These are phyloP conservation scores for Rhododendron vialii DNA, from an alignment of 148 eudicot species.

Conservation along the genomic window DNA sequence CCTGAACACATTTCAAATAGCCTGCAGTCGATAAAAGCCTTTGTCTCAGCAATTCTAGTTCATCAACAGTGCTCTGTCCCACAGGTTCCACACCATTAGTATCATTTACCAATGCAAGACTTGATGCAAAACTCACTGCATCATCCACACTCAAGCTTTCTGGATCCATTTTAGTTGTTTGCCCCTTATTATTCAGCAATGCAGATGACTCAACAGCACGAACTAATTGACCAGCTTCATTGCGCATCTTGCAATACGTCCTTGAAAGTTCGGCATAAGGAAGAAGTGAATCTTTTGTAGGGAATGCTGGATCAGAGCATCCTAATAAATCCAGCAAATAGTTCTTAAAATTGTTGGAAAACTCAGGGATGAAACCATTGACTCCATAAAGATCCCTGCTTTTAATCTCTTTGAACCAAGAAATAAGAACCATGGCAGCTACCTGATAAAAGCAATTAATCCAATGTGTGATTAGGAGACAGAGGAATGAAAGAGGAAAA, in stretches of 20 bases:
- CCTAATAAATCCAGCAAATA: conserved; percentile 76
- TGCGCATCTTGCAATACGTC: conserved; percentile 90
- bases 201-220: conserved; percentile 57
- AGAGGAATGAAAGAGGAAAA: neutral
- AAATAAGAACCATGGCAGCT: conserved; percentile 82
- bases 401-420: conserved; percentile 89
- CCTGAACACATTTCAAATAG: conserved; percentile 97
- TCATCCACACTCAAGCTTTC: conserved; percentile 75
- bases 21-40: conserved; percentile 81
- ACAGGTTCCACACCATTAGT: conserved; percentile 34
- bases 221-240: conserved; percentile 73
- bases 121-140: conserved; percentile 75
- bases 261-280: conserved; percentile 93
- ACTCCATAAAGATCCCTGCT: conserved; percentile 20
- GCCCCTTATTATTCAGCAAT: conserved; percentile 37
- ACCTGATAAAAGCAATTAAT: conserved; percentile 36
- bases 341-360: conserved; percentile 55
- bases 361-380: conserved; percentile 31
- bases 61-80: conserved; percentile 43
- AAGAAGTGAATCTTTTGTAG: conserved; percentile 74
- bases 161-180: conserved; percentile 35
- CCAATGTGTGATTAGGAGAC: neutral
- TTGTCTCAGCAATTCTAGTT: conserved; percentile 73
- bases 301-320: conserved; percentile 85
- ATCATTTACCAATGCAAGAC: conserved; percentile 43